Conservation (phyloP, 768 basidiomycete genomes). For the Sistotremastrum niveocremeum region DNA sequence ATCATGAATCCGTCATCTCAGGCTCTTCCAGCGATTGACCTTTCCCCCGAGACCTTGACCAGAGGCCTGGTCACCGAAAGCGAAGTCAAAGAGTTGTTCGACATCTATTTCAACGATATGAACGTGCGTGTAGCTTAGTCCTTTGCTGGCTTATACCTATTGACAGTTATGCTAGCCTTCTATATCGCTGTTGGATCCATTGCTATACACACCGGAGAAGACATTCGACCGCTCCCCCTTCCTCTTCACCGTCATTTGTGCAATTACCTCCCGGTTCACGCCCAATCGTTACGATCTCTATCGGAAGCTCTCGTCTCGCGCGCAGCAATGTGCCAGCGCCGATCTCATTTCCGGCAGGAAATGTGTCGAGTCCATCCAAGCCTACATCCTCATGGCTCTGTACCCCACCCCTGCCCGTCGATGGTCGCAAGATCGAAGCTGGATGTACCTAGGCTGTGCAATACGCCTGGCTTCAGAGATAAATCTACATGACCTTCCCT, state of each 20-base stretch:
- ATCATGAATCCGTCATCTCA: too few relatives aligned
- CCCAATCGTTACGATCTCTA: conserved; percentile 71
- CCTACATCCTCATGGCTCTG: conserved; percentile 39
- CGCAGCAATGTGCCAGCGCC: conserved; percentile 68
- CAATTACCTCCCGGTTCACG: conserved; percentile 73
- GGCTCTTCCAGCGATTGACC: too few relatives aligned
- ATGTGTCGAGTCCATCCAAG: conserved; percentile 70
- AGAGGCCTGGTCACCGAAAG: conserved; percentile 66
- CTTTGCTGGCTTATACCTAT: conserved; percentile 1
- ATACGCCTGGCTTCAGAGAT: conserved; percentile 82
- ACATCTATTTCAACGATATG: conserved; percentile 61
- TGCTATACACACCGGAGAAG: conserved; percentile 63
- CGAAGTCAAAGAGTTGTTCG: conserved; percentile 71
- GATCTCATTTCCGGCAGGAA: conserved; percentile 71
- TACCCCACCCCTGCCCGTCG: conserved; percentile 30
- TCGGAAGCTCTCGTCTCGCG: conserved; percentile 80
- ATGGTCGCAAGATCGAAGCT: conserved; percentile 86
- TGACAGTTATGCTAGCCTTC: conserved; percentile 26
- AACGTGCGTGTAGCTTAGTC: conserved; percentile 26
- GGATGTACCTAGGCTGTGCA: conserved; percentile 81
- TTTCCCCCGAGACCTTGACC: conserved; percentile 65
- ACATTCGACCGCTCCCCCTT: conserved; percentile 81
- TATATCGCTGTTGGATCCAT: conserved; percentile 67
- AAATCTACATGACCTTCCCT: conserved; percentile 63
- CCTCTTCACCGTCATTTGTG: conserved; percentile 83